These are phyloP conservation scores for Bipolaris gigantea DNA, from an alignment of 2,329 filamentous ascomycete genomes.

Conservation along the genomic window DNA sequence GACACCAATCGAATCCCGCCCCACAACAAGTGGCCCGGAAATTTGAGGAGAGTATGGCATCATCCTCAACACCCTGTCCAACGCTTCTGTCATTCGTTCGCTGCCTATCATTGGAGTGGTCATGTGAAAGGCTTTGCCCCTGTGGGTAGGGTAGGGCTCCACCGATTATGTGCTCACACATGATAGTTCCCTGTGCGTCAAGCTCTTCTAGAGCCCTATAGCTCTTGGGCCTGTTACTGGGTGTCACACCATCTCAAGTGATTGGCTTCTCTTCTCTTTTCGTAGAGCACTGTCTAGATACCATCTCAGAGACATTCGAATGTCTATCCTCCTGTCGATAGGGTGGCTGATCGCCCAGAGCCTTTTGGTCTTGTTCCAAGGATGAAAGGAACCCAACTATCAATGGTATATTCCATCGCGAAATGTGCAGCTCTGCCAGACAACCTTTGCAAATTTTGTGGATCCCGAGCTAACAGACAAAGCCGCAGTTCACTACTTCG, in stretches of 20 bases:
- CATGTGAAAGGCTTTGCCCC: conserved; percentile 3
- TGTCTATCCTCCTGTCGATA: background rate
- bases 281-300: background rate
- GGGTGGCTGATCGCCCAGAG: conserved; percentile 30
- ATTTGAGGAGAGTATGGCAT: background rate
- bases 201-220: background rate
- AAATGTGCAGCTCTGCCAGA: background rate
- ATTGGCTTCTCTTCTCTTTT: background rate
- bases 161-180: background rate
- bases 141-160: background rate
- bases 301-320: background rate
- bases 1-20: conserved; percentile 6
- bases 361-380: conserved; percentile 13
- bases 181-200: background rate
- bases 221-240: background rate
- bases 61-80: conserved; percentile 4
- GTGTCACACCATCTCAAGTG: background rate
- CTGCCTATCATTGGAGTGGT: conserved; percentile 15
- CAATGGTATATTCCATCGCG: background rate
- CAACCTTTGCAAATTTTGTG: conserved; percentile 18
- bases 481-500: conserved; percentile 3
- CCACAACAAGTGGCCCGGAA: background rate
- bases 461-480: conserved; percentile 8
- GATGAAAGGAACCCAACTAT: conserved; percentile 7
- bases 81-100: conserved; percentile 18